Conservation (phyloP, 805 yeast genomes). For the Candida verbasci region DNA sequence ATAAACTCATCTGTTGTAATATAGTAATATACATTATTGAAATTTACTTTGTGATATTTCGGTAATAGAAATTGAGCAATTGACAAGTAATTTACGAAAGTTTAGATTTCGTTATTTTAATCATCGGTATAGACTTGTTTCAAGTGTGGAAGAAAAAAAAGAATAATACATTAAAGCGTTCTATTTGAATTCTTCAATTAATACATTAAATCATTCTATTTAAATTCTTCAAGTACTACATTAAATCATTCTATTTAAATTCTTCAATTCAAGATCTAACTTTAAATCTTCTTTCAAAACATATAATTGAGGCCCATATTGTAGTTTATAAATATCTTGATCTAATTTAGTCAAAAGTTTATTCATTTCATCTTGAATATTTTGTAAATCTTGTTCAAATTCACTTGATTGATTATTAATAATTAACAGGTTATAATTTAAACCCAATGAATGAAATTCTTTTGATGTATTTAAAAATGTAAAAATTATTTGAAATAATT, state of each 20-base stretch:
- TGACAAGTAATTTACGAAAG: too few species aligned
- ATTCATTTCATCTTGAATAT: conserved; percentile 23
- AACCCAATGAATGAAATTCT: conserved; percentile 25
- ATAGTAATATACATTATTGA: too few species aligned
- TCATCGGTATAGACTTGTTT: too few species aligned
- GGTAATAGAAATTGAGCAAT: too few species aligned
- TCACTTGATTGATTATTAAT: conserved; percentile 11
- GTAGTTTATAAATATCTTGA: conserved; percentile 32
- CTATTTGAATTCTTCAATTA: too few species aligned
- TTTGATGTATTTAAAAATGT: conserved; percentile 31
- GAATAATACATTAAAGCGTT: too few species aligned
- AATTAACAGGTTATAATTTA: conserved; percentile 24
- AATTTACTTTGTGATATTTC: too few species aligned
- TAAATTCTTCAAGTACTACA: too few species aligned
- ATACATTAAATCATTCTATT: too few species aligned
- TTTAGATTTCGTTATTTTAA: too few species aligned
- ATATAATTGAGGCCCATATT: conserved; percentile 40
- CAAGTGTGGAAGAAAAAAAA: too few species aligned
- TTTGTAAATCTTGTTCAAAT: conserved; percentile 10
- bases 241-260: conserved; percentile 20
- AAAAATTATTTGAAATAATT: conserved; percentile 25
- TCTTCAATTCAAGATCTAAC: conserved; percentile 48
- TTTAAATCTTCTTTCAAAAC: conserved; percentile 49
- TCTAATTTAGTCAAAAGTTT: conserved; percentile 38
- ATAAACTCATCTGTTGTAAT: too few species aligned